These are phyloP conservation scores for Pisolithus orientalis DNA, from an alignment of 768 basidiomycete genomes.

Conservation along the genomic window DNA sequence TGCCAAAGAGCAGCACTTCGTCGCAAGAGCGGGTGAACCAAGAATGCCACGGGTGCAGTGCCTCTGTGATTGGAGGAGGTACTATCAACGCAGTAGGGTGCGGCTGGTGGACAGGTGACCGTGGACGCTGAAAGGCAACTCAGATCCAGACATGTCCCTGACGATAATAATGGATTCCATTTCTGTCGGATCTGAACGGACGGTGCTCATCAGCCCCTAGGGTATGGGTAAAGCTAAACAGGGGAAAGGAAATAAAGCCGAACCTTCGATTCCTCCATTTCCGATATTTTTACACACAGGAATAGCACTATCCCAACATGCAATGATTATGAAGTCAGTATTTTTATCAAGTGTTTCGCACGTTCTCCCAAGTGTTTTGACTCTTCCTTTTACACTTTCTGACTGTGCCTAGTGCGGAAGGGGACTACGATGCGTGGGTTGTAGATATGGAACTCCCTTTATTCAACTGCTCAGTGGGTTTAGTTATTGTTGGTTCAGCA, in stretches of 20 bases:
- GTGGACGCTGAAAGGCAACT: background rate
- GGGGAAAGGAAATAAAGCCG: conserved; percentile 11
- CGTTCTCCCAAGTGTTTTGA: background rate
- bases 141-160: background rate
- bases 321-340: conserved; percentile 36
- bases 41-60: too few species aligned
- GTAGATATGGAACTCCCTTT: background rate
- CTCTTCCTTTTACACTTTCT: background rate
- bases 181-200: conserved; percentile 1
- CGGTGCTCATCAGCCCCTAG: background rate
- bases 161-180: background rate
- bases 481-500: conserved; percentile 24
- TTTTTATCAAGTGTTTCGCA: background rate
- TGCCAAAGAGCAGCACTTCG: too few species aligned
- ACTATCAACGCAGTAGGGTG: too few species aligned
- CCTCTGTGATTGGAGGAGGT: too few species aligned
- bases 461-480: conserved; percentile 5
- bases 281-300: conserved; percentile 34
- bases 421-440: conserved; percentile 16
- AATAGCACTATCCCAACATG: conserved; percentile 32
- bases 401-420: conserved; percentile 22
- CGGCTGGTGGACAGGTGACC: too few species aligned
- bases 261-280: conserved; percentile 12
- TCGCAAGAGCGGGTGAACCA: too few species aligned
- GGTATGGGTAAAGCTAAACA: conserved; percentile 10